Percentiles rank a stretch among this genome's conserved stretches.
These are phyloP conservation scores for Zelopaecilomyces penicillatus DNA, from an alignment of 2,329 filamentous ascomycete species.

Conservation along the genomic window DNA sequence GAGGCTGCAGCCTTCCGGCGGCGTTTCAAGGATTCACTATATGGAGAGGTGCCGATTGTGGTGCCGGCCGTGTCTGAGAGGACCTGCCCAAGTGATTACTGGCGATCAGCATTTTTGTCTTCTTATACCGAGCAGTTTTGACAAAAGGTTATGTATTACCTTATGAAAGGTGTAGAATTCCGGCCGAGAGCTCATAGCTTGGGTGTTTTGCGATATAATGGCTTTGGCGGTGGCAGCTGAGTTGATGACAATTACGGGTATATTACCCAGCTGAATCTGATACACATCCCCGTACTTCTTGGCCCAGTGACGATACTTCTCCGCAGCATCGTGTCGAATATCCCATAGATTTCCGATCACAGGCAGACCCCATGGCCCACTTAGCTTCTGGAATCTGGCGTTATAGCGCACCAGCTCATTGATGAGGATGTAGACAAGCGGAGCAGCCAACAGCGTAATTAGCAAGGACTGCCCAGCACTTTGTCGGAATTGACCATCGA, in stretches of 20 bases:
- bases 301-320: slow-evolving; percentile 48
- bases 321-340: slow-evolving; percentile 46
- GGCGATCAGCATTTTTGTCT: not conserved
- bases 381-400: slow-evolving; percentile 36
- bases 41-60: slow-evolving; percentile 60
- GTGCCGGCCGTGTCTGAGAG: slow-evolving; percentile 58
- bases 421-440: slow-evolving; percentile 36
- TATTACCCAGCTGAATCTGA: slow-evolving; percentile 49
- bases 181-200: slow-evolving; percentile 46
- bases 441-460: slow-evolving; percentile 11
- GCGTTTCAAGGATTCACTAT: slow-evolving; percentile 55
- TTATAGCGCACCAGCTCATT: slow-evolving; percentile 40
- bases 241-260: slow-evolving; percentile 48
- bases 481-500: slow-evolving; percentile 12
- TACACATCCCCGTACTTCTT: slow-evolving; percentile 41
- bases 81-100: slow-evolving; percentile 30
- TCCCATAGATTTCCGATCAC: slow-evolving; percentile 48
- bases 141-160: slow-evolving; percentile 19
- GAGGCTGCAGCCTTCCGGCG: slow-evolving; percentile 57
- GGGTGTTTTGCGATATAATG: slow-evolving; percentile 44
- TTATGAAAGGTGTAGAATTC: slow-evolving; percentile 54
- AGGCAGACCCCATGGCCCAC: slow-evolving; percentile 41
- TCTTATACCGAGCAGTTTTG: not conserved
- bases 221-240: slow-evolving; percentile 41
- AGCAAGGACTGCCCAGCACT: slow-evolving; percentile 16